Percentiles rank a stretch among this genome's conserved stretches.
phyloP scores from a whole-genome alignment of 2,329 filamentous ascomycete genomes.

The Talaromyces albobiverticillius region DNA sequence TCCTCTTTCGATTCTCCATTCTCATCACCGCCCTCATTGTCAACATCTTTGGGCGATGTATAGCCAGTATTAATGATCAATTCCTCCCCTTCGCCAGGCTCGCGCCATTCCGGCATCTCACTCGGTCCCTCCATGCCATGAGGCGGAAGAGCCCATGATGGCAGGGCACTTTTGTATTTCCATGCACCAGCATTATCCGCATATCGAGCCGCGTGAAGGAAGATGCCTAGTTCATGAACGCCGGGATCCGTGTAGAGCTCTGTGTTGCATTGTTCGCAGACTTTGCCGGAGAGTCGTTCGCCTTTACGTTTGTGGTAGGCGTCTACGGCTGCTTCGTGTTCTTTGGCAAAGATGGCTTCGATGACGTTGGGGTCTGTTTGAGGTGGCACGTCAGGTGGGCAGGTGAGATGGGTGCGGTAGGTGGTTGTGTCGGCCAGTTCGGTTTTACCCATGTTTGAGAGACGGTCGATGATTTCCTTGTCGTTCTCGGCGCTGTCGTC shows the following conservation, averaged over 20 bases:
- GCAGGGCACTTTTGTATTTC: constrained; percentile 82
- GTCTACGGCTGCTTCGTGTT: constrained; percentile 79
- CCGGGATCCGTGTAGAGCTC: constrained; percentile 92
- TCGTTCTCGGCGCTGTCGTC: constrained; percentile 72
- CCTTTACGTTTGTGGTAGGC: constrained; percentile 86
- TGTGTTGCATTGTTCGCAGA: constrained; percentile 78
- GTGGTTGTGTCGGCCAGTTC: constrained; percentile 87
- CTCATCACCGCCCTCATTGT: constrained; percentile 11
- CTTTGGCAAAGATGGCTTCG: constrained; percentile 40
- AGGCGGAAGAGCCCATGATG: constrained; percentile 82
- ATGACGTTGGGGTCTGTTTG: constrained; percentile 36
- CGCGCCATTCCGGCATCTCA: constrained; percentile 54
- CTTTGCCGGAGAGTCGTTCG: constrained; percentile 85
- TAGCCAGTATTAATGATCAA: constrained; percentile 36
- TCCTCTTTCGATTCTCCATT: constrained; percentile 18
- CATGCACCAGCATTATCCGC: constrained; percentile 78
- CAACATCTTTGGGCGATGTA: constrained; percentile 25
- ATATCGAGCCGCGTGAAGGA: constrained; percentile 88
- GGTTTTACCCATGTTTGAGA: constrained; percentile 89
- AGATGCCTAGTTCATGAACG: constrained; percentile 83
- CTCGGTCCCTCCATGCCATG: constrained; percentile 68
- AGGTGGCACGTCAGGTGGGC: constrained; percentile 34
- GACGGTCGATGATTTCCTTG: constrained; percentile 81
- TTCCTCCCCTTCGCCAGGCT: constrained; percentile 36
- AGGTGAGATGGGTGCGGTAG: constrained; percentile 62